Base-by-base conservation (phyloP, 2,329 filamentous ascomycete species). In the Colletotrichum spaethianum region DNA sequence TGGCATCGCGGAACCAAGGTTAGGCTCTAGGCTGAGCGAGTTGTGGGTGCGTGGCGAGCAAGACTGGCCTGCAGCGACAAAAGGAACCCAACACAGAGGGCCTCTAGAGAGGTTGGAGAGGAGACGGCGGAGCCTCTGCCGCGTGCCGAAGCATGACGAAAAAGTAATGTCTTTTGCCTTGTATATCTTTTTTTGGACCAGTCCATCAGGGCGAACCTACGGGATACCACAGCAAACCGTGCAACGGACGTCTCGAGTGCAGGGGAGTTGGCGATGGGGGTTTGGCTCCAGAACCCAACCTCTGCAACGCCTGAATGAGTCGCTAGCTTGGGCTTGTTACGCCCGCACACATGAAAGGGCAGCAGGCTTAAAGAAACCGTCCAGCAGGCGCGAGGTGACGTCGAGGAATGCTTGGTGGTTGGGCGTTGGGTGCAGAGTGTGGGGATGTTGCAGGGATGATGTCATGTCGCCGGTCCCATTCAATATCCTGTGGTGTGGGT, bases 381-480 rank as follows among this genome's bases (percentile, higher is more conserved):
- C 14, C 36, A 63, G 1, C 48, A 44, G 48, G 36, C 26, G 46
- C 31, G 46, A 50, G 36, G 48, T 63, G 61, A 63, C 61, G 61
- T 63, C 61, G 61, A n/a, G 23, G 33, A 12, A 57, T 40, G 53
- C 33, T n/a, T 42, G 61, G 61, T 28, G 33, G 61, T 63, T 63
- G 60, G 60, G 46, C 33, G 57, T 46, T 42, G 60, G 46, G 52
- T 40, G 61, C 61, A 53, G 46, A 26, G 33, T 38, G 46, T 42
- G 46, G 33, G 46, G 33, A 20, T 31, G 33, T 55, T 53, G 61
- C 48, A 63, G 48, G 48, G 61, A 53, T 55, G 48, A 55, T 64
- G 70, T 70, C 65, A 72, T 72, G 38, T 26, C 46, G 33, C 23
- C 23, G 16, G 20, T 52, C 53, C 23, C 28, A n/a, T n/a, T 28